phyloP scores from a whole-genome alignment of 2,329 filamentous ascomycete species.

The Septoria linicola region DNA sequence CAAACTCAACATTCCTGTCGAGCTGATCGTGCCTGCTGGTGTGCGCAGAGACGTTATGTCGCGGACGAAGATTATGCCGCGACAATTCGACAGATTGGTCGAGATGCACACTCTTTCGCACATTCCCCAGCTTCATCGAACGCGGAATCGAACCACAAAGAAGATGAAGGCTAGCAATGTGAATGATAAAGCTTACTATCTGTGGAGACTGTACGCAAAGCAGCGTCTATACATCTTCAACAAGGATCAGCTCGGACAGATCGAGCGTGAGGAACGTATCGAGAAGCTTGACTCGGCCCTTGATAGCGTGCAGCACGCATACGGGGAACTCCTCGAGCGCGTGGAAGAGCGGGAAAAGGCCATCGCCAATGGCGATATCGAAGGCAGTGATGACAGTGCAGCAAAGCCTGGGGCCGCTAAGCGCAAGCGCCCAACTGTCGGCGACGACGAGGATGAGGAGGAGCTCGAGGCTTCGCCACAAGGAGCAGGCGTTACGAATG shows the following conservation, averaged over 20 bases:
- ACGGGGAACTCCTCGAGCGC: constrained; percentile 62
- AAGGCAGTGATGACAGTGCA: constrained; percentile 5
- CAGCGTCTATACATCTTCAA: constrained; percentile 75
- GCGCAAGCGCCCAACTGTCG: constrained; percentile 25
- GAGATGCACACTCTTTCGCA: constrained; percentile 70
- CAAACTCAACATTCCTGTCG: constrained; percentile 50
- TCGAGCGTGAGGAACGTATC: constrained; percentile 66
- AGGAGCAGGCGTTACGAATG: neutral
- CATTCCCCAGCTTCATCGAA: constrained; percentile 52
- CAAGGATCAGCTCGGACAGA: constrained; percentile 65
- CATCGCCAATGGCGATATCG: constrained; percentile 22
- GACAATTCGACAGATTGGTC: constrained; percentile 73
- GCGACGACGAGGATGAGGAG: constrained; percentile 30
- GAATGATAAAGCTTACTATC: constrained; percentile 62
- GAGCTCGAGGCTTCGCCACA: constrained; percentile 19
- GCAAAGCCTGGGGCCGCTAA: constrained; percentile 15
- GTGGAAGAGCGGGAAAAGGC: constrained; percentile 40
- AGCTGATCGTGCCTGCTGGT: constrained; percentile 58
- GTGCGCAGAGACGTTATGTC: constrained; percentile 58
- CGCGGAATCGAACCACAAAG: constrained; percentile 47
- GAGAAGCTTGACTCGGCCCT: constrained; percentile 71
- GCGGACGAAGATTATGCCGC: constrained; percentile 67
- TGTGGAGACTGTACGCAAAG: constrained; percentile 76
- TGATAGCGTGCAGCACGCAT: constrained; percentile 68
- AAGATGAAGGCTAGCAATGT: constrained; percentile 51